Evolutionary conservation across 306 rosid genomes (phyloP), one percentile per base, ranked within the genome.

Genomic region (Heteromeles arbutifolia): DNA sequence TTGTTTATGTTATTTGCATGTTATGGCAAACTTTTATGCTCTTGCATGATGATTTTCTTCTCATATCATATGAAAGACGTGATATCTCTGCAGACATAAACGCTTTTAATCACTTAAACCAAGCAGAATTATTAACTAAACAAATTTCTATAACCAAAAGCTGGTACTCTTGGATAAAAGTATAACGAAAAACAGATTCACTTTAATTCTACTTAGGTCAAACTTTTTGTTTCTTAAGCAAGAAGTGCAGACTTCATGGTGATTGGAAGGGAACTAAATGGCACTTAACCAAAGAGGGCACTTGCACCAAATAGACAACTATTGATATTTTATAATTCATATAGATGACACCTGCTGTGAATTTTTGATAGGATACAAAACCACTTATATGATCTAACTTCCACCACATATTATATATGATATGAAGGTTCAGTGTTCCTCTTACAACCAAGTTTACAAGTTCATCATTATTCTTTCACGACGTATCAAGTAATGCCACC

Each of bases 191-290:
- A 71, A 54, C 75, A 32, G 32, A 22, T 34, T 14, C 32, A 72
- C 12, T 8, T 70, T 19, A 29, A 31, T 53, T 7, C 25, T 61
- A 32, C 65, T 70, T 26, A 25, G 5, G 25, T 73, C 19, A 73
- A 22, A 44, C 56, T 4, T 41, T 15, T 48, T 48, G 54, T 4
- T 48, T 6, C 17, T 48, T 48, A 50, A 4, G 18, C 11, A 57
- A 72, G 54, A 61, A 59, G 37, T 73, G 28, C 57, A 39, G 10
- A 59, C 28, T 26, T 39, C 8, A 41, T 24, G 67, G 28, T 61
- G 81, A 88, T 88, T 85, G 91, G 90, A 77, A 78, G 77, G 69
- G 84, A 84, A 85, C 84, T 85, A 81, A 77, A 18, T 48, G 54
- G 18, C 54, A 48, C 54, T 48, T 48, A 15, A 1, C 18, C 54